A percentile compares a stretch with the other conserved stretches of the same genome.
Conservation (phyloP, 495 filamentous ascomycete genomes). For the Daldinia vernicosa region DNA sequence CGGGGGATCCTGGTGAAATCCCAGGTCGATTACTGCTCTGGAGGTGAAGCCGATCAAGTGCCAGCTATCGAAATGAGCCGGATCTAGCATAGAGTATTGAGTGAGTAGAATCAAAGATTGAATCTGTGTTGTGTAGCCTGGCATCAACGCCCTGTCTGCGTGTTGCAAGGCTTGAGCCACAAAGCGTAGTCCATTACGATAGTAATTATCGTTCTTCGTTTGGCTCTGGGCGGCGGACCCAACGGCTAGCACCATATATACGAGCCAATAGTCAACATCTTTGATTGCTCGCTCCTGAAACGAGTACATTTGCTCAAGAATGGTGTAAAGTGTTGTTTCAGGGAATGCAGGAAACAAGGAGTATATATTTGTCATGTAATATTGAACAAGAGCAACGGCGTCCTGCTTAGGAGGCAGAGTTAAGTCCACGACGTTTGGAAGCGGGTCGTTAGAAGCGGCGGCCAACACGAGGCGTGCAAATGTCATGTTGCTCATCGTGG, state of each 20-base stretch:
- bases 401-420: constrained; percentile 71
- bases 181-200: constrained; percentile 70
- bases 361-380: constrained; percentile 84
- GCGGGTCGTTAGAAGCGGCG: constrained; percentile 70
- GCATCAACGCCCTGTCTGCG: constrained; percentile 81
- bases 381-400: constrained; percentile 72
- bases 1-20: constrained; percentile 88
- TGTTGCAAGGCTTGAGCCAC: constrained; percentile 75
- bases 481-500: constrained; percentile 82
- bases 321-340: constrained; percentile 75
- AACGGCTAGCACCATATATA: constrained; percentile 90
- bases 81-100: constrained; percentile 87
- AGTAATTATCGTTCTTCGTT: constrained; percentile 68
- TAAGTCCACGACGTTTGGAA: constrained; percentile 64
- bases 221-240: constrained; percentile 76
- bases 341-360: constrained; percentile 80
- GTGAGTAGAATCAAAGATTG: constrained; percentile 86
- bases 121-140: constrained; percentile 81
- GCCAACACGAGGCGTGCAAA: constrained; percentile 85
- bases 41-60: constrained; percentile 87
- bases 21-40: constrained; percentile 84
- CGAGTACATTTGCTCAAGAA: constrained; percentile 80
- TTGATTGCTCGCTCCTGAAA: constrained; percentile 68
- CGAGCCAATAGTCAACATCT: constrained; percentile 80
- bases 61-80: constrained; percentile 89